Evolutionary conservation across 768 basidiomycete species (phyloP).

Genomic region (Rhizopogon salebrosus): DNA sequence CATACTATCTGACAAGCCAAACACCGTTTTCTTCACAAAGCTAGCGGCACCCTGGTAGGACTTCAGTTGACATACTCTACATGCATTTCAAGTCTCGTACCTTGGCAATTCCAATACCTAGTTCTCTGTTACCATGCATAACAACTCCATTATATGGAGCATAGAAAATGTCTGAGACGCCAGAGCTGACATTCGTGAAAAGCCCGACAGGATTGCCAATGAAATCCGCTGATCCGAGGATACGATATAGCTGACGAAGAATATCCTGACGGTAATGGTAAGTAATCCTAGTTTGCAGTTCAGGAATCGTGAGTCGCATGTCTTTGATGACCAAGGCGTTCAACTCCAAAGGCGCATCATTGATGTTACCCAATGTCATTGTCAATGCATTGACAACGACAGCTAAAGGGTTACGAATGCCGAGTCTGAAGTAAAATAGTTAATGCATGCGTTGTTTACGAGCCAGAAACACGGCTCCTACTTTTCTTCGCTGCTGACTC

Average conservation of each 20-base stretch:
- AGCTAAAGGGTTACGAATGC: constrained; percentile 84
- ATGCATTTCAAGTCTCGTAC: constrained; percentile 30
- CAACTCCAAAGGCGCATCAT: constrained; percentile 90
- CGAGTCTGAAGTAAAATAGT: constrained; percentile 40
- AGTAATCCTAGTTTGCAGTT: constrained; percentile 77
- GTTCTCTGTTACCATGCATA: constrained; percentile 91
- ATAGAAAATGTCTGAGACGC: constrained; percentile 97
- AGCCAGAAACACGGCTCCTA: constrained; percentile 32
- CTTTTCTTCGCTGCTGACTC: constrained; percentile 92
- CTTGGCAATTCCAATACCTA: constrained; percentile 93
- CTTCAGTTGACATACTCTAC: constrained; percentile 10
- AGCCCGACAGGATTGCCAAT: constrained; percentile 94
- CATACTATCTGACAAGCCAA: constrained; percentile 91
- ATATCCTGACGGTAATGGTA: constrained; percentile 95
- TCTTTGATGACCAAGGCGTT: constrained; percentile 94
- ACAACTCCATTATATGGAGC: constrained; percentile 97
- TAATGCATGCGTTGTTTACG: constrained; percentile 1
- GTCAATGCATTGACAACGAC: constrained; percentile 92
- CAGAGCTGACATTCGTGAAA: constrained; percentile 97
- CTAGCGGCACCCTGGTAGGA: constrained; percentile 84
- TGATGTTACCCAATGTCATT: constrained; percentile 96
- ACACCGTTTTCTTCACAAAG: constrained; percentile 98
- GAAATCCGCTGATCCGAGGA: constrained; percentile 97
- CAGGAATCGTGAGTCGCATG: constrained; percentile 81
- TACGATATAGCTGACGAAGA: constrained; percentile 89